Percentiles rank a stretch among this genome's conserved stretches.
phyloP scores from a whole-genome alignment of 2,329 filamentous ascomycete species.

The Penicillium janthinellum region DNA sequence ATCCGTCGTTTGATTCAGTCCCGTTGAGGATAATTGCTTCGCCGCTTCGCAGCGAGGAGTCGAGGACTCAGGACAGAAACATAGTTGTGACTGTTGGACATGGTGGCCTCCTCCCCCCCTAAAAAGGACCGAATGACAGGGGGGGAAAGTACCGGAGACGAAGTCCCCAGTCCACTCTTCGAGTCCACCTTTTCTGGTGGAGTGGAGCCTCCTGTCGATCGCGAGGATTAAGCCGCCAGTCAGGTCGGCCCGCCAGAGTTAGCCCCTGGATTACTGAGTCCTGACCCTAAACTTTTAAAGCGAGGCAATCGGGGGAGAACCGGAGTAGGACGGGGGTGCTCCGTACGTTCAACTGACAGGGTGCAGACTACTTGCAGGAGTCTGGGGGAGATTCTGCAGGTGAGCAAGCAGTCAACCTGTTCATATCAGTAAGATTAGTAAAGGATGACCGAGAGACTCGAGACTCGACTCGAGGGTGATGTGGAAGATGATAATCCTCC shows the following conservation, averaged over 20 bases:
- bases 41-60: too few species aligned
- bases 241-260: conserved; percentile 2
- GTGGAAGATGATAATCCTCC: too few species aligned
- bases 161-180: neutral
- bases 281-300: neutral
- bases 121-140: neutral
- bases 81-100: neutral
- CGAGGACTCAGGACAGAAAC: neutral
- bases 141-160: neutral
- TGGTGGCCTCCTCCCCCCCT: neutral
- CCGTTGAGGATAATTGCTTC: neutral
- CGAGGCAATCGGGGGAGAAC: neutral
- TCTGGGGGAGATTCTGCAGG: conserved; percentile 5
- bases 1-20: neutral
- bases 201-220: conserved; percentile 18
- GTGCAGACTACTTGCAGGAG: neutral
- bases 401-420: neutral
- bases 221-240: conserved; percentile 12
- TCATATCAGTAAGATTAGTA: too few species aligned
- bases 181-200: neutral
- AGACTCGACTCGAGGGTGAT: too few species aligned
- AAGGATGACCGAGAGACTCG: too few species aligned
- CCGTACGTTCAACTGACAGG: too few species aligned
- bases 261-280: conserved; percentile 9
- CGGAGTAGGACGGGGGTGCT: too few species aligned